Conservation (phyloP, 805 yeast genomes). For the Ascoidea rubescens region DNA sequence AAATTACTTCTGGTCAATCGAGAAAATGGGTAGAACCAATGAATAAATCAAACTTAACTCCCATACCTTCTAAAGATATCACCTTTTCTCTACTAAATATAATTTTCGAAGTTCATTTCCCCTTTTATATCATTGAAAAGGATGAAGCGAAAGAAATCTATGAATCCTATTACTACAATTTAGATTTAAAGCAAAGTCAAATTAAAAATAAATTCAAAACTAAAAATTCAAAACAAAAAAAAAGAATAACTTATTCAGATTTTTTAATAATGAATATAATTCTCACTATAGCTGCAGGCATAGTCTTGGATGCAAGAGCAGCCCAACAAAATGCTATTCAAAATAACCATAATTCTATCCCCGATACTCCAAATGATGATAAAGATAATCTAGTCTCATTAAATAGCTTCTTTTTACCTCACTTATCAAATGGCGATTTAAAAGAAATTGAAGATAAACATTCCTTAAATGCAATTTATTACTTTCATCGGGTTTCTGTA, state of each 20-base stretch:
- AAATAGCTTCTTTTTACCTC: background rate
- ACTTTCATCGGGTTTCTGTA: constrained; percentile 35
- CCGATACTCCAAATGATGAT: no score
- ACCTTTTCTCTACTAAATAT: constrained; percentile 10
- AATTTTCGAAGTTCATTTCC: constrained; percentile 9
- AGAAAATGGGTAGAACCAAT: constrained; percentile 23
- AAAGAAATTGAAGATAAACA: constrained; percentile 9
- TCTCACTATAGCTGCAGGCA: constrained; percentile 13
- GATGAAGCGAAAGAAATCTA: constrained; percentile 12
- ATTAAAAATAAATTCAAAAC: constrained; percentile 2
- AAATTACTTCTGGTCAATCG: background rate
- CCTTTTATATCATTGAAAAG: constrained; percentile 6
- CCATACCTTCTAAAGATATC: constrained; percentile 19
- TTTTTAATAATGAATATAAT: constrained; percentile 19
- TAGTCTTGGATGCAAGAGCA: background rate
- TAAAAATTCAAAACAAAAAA: constrained; percentile 3
- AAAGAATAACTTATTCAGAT: constrained; percentile 18
- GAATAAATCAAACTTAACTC: constrained; percentile 13
- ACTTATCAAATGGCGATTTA: background rate
- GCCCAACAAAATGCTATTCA: background rate
- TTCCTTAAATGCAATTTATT: constrained; percentile 31
- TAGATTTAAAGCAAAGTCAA: background rate
- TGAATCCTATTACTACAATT: constrained; percentile 10
- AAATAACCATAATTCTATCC: no score
- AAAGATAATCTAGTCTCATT: no score